Conservation (phyloP, 805 yeast genomes). For the Ogataea degrootiae region DNA sequence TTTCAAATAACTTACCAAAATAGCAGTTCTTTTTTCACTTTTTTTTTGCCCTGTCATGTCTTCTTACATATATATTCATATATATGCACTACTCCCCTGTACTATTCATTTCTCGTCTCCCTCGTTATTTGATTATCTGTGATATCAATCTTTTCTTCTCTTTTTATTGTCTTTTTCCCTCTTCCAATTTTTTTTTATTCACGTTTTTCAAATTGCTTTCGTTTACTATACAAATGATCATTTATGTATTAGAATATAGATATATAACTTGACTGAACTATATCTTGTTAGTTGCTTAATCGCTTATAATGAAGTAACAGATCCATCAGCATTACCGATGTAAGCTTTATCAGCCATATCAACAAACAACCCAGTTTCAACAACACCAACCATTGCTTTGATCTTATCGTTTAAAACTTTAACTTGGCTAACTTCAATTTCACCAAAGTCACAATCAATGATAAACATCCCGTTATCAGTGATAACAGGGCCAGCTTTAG, state of each 20-base stretch:
- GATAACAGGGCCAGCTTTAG: slow-evolving; percentile 95
- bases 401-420: slow-evolving; percentile 54
- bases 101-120: too few relatives aligned
- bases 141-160: background rate
- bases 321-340: slow-evolving; percentile 83
- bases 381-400: slow-evolving; percentile 83
- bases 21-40: background rate
- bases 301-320: slow-evolving; percentile 15
- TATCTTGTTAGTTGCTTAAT: background rate
- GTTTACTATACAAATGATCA: background rate
- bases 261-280: background rate
- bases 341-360: slow-evolving; percentile 74
- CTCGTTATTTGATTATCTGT: background rate
- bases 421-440: slow-evolving; percentile 47
- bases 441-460: slow-evolving; percentile 90
- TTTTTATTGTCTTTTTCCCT: background rate
- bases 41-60: too few relatives aligned
- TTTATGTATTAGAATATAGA: too few relatives aligned
- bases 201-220: background rate
- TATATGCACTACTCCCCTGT: too few relatives aligned
- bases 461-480: slow-evolving; percentile 94
- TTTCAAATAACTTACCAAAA: slow-evolving; percentile 48
- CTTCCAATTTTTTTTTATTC: background rate
- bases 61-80: too few relatives aligned
- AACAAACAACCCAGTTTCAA: slow-evolving; percentile 89